Evolutionary conservation across 23 red algal species (phyloP), one percentile per base, ranked within the genome.

Genomic region (Chondrus crispus): DNA sequence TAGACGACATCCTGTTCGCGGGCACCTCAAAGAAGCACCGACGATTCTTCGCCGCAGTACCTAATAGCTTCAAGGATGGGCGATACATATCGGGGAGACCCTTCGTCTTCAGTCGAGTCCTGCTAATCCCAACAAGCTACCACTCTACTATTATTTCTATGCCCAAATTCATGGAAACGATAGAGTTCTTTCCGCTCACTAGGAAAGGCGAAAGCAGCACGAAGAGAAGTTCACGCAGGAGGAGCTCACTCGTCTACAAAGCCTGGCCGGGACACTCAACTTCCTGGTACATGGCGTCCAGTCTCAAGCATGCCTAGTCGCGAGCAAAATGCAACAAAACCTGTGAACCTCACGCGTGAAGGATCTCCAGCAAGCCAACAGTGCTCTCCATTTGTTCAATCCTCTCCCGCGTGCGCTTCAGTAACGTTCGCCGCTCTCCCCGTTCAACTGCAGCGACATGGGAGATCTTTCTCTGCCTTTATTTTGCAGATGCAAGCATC

Each of bases 51-150:
- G 43, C 24, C 7, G 4, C 19, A 37, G 4, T 76, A 26, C 28
- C 37, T 48, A 76, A 76, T 4, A 26, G 44, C 33, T 76, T 76
- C 44, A 43, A 76, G 5, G 44, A 40, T 13, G 71, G 71, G 7
- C 71, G 5, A 5, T 76, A 37, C 19, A 38, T 76, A n/a, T 28
- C 24, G 39, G 71, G 44, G 28, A 4, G 44, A 38, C 11, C 68
- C 8, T 36, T 47, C 55, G 72, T 87, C 16, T 87, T 74, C 82
- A 87, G 43, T 41, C 38, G 82, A 49, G 20, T 87, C 44, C 62
- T 55, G 2, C 68, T 87, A 13, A 7, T 39, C 38, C 62, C 30
- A 8, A 12, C 52, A 20, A 43, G 32, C 22, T 14, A 72, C n/a
- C 39, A 16, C 16, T 46, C 82, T 2, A 30, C 52, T 35, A 46